These are phyloP conservation scores for Podaxis sp. DNA, from an alignment of 768 basidiomycete species.

Conservation along the genomic window DNA sequence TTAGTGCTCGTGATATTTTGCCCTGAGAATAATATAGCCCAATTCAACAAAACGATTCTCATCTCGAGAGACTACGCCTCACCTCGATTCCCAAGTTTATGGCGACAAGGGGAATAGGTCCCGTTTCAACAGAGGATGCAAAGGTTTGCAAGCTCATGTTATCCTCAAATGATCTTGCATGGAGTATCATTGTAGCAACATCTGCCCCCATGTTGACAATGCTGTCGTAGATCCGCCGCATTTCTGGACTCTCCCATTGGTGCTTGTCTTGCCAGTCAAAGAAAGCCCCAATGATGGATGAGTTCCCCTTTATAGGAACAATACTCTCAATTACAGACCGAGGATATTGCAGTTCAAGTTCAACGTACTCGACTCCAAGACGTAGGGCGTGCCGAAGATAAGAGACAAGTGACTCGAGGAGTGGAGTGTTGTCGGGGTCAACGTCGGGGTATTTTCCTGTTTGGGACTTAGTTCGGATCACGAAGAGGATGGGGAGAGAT, in stretches of 20 bases:
- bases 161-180: slow-evolving; percentile 53
- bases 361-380: slow-evolving; percentile 71
- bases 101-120: slow-evolving; percentile 61
- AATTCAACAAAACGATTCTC: not conserved
- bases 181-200: slow-evolving; percentile 68
- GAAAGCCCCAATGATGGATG: slow-evolving; percentile 70
- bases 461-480: slow-evolving; percentile 66
- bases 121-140: slow-evolving; percentile 31
- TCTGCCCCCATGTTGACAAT: slow-evolving; percentile 54
- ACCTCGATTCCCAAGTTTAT: slow-evolving; percentile 67
- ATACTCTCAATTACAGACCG: slow-evolving; percentile 43
- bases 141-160: slow-evolving; percentile 62
- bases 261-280: slow-evolving; percentile 68
- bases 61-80: not conserved
- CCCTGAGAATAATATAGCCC: slow-evolving; percentile 31
- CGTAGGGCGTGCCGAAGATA: slow-evolving; percentile 42
- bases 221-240: slow-evolving; percentile 44
- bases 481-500: slow-evolving; percentile 68
- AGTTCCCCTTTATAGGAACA: slow-evolving; percentile 44
- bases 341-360: slow-evolving; percentile 64
- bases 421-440: slow-evolving; percentile 39
- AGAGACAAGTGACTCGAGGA: slow-evolving; percentile 54
- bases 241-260: slow-evolving; percentile 54
- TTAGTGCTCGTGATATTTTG: slow-evolving; percentile 69
- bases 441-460: slow-evolving; percentile 69